phyloP scores from a whole-genome alignment of 192 early-diverging fungal species.

The Coemansia reversa region DNA sequence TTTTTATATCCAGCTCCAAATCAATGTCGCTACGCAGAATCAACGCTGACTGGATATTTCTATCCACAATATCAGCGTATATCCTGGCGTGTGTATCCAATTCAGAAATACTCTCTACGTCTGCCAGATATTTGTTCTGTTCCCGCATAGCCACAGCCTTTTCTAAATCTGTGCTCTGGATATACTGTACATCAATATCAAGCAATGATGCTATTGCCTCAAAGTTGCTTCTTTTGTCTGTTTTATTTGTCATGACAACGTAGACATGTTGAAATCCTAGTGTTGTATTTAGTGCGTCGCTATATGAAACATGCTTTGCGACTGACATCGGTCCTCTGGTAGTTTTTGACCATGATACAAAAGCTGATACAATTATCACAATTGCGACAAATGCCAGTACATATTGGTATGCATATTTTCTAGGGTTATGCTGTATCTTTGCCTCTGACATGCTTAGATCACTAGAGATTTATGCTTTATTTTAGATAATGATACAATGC shows the following conservation, averaged over 20 bases:
- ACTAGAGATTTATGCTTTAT: neutral
- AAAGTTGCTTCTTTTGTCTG: slow-evolving; percentile 6
- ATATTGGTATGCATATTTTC: neutral
- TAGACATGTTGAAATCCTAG: slow-evolving; percentile 36
- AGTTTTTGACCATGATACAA: neutral
- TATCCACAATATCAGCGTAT: slow-evolving; percentile 21
- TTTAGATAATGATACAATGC: too few species aligned
- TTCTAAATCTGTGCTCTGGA: slow-evolving; percentile 5
- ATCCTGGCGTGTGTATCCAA: slow-evolving; percentile 24
- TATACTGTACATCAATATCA: slow-evolving; percentile 13
- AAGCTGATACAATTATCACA: neutral
- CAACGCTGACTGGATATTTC: slow-evolving; percentile 21
- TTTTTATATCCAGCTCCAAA: slow-evolving; percentile 29
- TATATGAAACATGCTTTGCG: neutral
- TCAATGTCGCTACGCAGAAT: slow-evolving; percentile 21
- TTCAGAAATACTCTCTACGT: slow-evolving; percentile 5
- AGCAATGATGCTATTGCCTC: slow-evolving; percentile 21
- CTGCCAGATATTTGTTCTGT: slow-evolving; percentile 8
- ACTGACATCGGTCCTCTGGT: neutral
- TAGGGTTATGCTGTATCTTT: neutral
- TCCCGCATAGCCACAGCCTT: neutral
- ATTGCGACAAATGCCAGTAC: neutral
- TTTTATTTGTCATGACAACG: neutral
- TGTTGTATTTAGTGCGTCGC: slow-evolving; percentile 26
- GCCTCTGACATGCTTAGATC: neutral